Percentiles rank a stretch among this genome's conserved stretches.
These are phyloP conservation scores for Coemansia interrupta DNA, from an alignment of 192 early-diverging fungal genomes.

Conservation along the genomic window DNA sequence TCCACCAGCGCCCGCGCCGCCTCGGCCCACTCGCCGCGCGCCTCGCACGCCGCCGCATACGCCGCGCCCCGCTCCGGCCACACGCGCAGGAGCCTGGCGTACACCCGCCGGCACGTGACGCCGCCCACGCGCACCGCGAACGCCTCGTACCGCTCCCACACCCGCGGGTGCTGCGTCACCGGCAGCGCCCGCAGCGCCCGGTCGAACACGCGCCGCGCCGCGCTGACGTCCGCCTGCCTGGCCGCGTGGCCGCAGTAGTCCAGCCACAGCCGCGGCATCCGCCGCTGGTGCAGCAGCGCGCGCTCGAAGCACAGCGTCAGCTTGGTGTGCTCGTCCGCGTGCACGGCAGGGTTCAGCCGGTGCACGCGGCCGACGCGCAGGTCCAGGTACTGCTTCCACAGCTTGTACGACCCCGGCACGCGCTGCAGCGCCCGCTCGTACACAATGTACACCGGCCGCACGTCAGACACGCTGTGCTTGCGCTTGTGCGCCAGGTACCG, in stretches of 20 bases:
- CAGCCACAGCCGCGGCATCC: slow-evolving; percentile 94
- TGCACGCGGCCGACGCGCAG: slow-evolving; percentile 51
- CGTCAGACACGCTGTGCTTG: slow-evolving; percentile 21
- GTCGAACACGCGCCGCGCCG: slow-evolving; percentile 83
- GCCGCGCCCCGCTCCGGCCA: slow-evolving; percentile 75
- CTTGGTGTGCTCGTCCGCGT: slow-evolving; percentile 59
- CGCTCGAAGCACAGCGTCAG: slow-evolving; percentile 82
- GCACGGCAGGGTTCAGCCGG: slow-evolving; percentile 55
- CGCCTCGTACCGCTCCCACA: slow-evolving; percentile 84
- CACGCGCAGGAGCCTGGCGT: slow-evolving; percentile 78
- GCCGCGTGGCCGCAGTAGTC: slow-evolving; percentile 67
- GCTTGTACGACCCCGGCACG: slow-evolving; percentile 92
- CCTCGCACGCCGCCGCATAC: slow-evolving; percentile 69
- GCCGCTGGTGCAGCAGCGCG: slow-evolving; percentile 85
- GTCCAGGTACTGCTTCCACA: slow-evolving; percentile 89
- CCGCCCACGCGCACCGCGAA: slow-evolving; percentile 79
- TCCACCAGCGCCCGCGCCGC: slow-evolving; percentile 70
- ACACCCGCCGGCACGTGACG: slow-evolving; percentile 75
- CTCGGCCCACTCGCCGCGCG: slow-evolving; percentile 65
- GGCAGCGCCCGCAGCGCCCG: slow-evolving; percentile 83
- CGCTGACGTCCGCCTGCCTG: slow-evolving; percentile 65
- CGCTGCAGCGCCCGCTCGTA: slow-evolving; percentile 85
- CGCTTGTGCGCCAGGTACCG: slow-evolving; percentile 88
- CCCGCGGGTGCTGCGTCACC: slow-evolving; percentile 83
- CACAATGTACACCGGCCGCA: slow-evolving; percentile 56